Evolutionary conservation across 2,329 filamentous ascomycete species (phyloP).

Genomic region (Monosporascus sp.): DNA sequence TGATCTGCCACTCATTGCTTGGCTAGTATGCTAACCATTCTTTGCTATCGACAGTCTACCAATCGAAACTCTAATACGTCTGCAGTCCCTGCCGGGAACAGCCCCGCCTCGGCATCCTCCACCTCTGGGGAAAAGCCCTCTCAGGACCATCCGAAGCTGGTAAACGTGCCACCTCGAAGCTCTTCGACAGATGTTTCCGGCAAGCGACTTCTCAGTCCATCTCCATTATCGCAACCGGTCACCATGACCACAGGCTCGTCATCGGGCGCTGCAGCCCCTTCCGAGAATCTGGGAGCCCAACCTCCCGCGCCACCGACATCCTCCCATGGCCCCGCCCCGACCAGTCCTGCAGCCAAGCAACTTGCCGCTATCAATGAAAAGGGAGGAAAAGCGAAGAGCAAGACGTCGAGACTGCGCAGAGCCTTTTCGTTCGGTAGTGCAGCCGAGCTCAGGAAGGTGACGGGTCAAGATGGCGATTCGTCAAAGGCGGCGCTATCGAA

Average conservation of each 20-base stretch:
- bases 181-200: conserved; percentile 57
- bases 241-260: conserved; percentile 52
- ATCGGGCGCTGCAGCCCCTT: conserved; percentile 34
- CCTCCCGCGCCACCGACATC: conserved; percentile 26
- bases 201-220: conserved; percentile 62
- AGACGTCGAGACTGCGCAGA: conserved; percentile 77
- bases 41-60: conserved; percentile 44
- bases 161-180: conserved; percentile 55
- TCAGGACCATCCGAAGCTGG: conserved; percentile 48
- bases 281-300: conserved; percentile 25
- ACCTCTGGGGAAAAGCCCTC: conserved; percentile 38
- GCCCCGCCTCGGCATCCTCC: conserved; percentile 44
- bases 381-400: conserved; percentile 71
- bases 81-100: conserved; percentile 37
- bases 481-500: conserved; percentile 18
- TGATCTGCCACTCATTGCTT: conserved; percentile 19
- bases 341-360: conserved; percentile 75
- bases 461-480: conserved; percentile 49
- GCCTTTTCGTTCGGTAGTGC: conserved; percentile 97
- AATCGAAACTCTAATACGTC: conserved; percentile 51
- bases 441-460: conserved; percentile 76
- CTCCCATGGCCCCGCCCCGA: conserved; percentile 28
- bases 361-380: conserved; percentile 83
- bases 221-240: conserved; percentile 67
- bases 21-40: conserved; percentile 42